Evolutionary conservation across 192 early-diverging fungal species (phyloP).

Genomic region (Cladochytrium replicatum): DNA sequence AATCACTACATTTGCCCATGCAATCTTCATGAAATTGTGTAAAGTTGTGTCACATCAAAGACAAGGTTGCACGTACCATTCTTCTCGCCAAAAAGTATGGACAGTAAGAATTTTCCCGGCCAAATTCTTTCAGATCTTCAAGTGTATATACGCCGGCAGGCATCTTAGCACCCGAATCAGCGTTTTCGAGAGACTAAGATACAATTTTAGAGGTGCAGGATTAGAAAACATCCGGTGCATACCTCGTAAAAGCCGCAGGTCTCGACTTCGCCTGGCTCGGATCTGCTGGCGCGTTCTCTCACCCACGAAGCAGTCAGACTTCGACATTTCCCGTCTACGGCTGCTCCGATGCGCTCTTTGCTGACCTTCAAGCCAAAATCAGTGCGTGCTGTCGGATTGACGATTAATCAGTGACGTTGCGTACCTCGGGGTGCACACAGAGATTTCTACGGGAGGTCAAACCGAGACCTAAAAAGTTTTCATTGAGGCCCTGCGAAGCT

Average conservation of each 20-base stretch:
- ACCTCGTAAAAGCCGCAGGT: slow-evolving; percentile 78
- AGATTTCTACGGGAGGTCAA: slow-evolving; percentile 89
- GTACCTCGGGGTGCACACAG: slow-evolving; percentile 76
- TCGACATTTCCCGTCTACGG: slow-evolving; percentile 84
- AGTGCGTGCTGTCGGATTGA: too few species aligned
- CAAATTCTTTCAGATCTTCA: slow-evolving; percentile 82
- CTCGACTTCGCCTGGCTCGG: slow-evolving; percentile 29
- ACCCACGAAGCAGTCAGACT: slow-evolving; percentile 92
- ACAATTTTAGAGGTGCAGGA: slow-evolving; percentile 17
- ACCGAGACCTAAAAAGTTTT: slow-evolving; percentile 84
- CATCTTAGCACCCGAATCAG: slow-evolving; percentile 51
- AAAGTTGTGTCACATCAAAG: neutral
- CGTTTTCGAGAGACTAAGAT: slow-evolving; percentile 54
- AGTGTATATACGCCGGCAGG: slow-evolving; percentile 91
- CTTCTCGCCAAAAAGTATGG: slow-evolving; percentile 91
- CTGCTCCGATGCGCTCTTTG: slow-evolving; percentile 75
- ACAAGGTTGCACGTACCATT: slow-evolving; percentile 38
- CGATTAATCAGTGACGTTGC: neutral
- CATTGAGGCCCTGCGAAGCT: slow-evolving; percentile 48
- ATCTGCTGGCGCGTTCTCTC: slow-evolving; percentile 51
- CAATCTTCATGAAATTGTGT: slow-evolving; percentile 36
- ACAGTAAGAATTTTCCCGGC: slow-evolving; percentile 64
- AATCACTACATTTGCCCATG: slow-evolving; percentile 90
- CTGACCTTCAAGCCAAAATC: slow-evolving; percentile 58
- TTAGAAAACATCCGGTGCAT: slow-evolving; percentile 10